Base-by-base conservation (phyloP, 768 basidiomycete species). In the Melanogaster broomeanus region DNA sequence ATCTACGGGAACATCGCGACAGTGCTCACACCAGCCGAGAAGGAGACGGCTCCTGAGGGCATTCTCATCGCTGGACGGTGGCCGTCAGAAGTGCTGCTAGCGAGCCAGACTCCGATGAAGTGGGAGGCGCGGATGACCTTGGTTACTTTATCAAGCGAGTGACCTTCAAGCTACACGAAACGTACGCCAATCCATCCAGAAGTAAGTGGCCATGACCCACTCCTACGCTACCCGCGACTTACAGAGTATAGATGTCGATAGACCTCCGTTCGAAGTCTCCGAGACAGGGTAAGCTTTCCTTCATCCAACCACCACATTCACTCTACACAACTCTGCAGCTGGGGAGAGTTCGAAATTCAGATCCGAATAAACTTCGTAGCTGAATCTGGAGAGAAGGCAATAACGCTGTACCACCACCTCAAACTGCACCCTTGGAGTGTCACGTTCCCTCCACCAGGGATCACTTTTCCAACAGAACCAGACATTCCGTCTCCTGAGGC, bases 291-390 rank as follows among this genome's bases (percentile, higher is more conserved):
- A 58, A 18, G 79, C 66, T 22, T 16, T 6, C 0, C 11, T 10
- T 30, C 21, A 18, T 28, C 44, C 15, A 37, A 8, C 13, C 30
- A 21, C 30, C 38, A 30, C 8, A 2, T 8, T 13, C 12, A 3
- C 21, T 30, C 33, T 33, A 28, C 31, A 37, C 19, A 21, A 13
- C 10, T 4, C 21, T 34, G 10, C 42, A 92, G 90, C 42, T 99
- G 97, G 97, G 97, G 97, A 59, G 97, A 99, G 74, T 99, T 99
- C 72, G 93, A 97, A 63, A 88, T 98, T 56, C 84, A 88, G 62
- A 95, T 99, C 56, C 83, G 90, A 45, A 86, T 99, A 48, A 88
- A 86, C 43, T 98, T 98, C 72, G 77, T 93, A 28, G 70, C 81
- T 46, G 97, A 99, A 70, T 84, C 93, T 4, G 88, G 85, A 43